These are phyloP conservation scores for Nemania sp. DNA, from an alignment of 2,329 filamentous ascomycete genomes.

Conservation along the genomic window DNA sequence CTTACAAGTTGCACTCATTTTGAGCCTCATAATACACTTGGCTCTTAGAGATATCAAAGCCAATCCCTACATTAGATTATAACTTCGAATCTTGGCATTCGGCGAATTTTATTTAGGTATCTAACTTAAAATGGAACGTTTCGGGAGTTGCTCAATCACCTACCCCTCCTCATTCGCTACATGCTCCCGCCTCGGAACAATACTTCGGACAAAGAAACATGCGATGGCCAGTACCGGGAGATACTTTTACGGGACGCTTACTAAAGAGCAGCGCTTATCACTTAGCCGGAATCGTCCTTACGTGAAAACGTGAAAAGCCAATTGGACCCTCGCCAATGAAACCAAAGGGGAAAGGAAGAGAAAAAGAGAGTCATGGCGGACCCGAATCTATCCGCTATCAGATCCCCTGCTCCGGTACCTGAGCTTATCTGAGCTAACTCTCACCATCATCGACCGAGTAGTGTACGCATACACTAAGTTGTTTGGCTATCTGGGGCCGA, in stretches of 20 bases:
- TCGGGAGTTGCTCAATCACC: too few relatives aligned
- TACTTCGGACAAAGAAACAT: too few relatives aligned
- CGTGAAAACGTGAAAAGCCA: constrained; percentile 1
- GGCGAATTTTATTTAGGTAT: too few relatives aligned
- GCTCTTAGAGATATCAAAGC: too few relatives aligned
- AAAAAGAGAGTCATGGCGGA: neutral
- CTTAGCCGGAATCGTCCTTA: constrained; percentile 17
- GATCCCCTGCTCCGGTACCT: constrained; percentile 7
- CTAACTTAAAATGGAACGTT: too few relatives aligned
- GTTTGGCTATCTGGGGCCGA: constrained; percentile 10
- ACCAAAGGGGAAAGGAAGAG: neutral
- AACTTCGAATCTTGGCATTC: too few relatives aligned
- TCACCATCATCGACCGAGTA: constrained; percentile 10
- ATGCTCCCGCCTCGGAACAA: too few relatives aligned
- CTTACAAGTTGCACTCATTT: too few relatives aligned
- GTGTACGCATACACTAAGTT: too few relatives aligned
- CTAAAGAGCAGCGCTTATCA: constrained; percentile 1
- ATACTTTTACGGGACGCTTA: constrained; percentile 7
- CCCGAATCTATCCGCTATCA: constrained; percentile 24
- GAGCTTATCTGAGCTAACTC: constrained; percentile 19
- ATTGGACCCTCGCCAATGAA: neutral
- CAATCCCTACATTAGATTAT: too few relatives aligned
- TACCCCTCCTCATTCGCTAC: too few relatives aligned
- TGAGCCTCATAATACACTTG: too few relatives aligned
- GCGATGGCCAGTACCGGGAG: neutral